phyloP scores from a whole-genome alignment of 768 basidiomycete species.

The Royoungia palumana region DNA sequence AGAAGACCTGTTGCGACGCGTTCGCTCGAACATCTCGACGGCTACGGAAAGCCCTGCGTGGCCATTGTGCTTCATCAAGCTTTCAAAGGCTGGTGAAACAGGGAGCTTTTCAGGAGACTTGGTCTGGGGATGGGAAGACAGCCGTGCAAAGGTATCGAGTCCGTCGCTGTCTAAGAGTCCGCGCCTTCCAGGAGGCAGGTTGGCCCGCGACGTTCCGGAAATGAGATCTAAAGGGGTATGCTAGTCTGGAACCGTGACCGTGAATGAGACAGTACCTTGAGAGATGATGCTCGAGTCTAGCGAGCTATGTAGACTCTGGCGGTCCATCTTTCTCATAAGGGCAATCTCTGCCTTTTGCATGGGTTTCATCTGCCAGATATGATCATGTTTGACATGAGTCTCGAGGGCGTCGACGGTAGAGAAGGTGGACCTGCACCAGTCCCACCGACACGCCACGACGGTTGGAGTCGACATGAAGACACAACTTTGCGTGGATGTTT shows the following conservation, averaged over 20 bases:
- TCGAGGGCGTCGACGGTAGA: slow-evolving; percentile 36
- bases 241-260: slow-evolving; percentile 1
- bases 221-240: slow-evolving; percentile 5
- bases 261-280: slow-evolving; percentile 19
- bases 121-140: slow-evolving; percentile 19
- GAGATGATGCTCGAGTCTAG: slow-evolving; percentile 9
- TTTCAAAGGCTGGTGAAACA: slow-evolving; percentile 21
- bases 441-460: slow-evolving; percentile 46
- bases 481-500: too few species aligned
- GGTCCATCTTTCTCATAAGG: slow-evolving; percentile 35
- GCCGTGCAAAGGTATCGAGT: slow-evolving; percentile 18
- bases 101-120: slow-evolving; percentile 13
- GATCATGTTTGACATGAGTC: slow-evolving; percentile 46
- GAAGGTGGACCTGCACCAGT: slow-evolving; percentile 49
- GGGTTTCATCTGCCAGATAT: slow-evolving; percentile 44
- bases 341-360: slow-evolving; percentile 44
- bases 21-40: slow-evolving; percentile 20
- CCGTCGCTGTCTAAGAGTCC: not conserved
- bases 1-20: slow-evolving; percentile 1
- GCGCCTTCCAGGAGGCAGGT: not conserved
- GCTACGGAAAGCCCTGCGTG: slow-evolving; percentile 10
- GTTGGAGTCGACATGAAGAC: slow-evolving; percentile 9
- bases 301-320: slow-evolving; percentile 32
- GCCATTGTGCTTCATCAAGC: slow-evolving; percentile 8
- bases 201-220: too few species aligned